These are phyloP conservation scores for Ganoderma sp. DNA, from an alignment of 1,284 basidiomycete genomes.

Conservation along the genomic window DNA sequence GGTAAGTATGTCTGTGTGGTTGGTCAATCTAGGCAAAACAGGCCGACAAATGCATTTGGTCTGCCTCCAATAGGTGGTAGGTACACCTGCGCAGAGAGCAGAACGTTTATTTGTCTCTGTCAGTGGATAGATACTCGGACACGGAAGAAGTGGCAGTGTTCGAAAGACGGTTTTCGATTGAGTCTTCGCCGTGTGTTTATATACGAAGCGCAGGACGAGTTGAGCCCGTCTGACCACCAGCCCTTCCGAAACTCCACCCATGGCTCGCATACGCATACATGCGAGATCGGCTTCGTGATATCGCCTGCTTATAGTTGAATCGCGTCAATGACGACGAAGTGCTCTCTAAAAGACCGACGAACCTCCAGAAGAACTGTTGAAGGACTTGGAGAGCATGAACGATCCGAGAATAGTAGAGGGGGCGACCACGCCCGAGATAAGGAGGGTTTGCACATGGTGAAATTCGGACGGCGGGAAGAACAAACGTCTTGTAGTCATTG, in stretches of 20 bases:
- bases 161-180: too few species aligned
- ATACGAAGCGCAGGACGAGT: not conserved
- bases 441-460: conserved; percentile 20
- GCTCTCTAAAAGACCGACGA: conserved; percentile 8
- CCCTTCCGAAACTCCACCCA: not conserved
- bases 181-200: not conserved
- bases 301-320: conserved; percentile 1
- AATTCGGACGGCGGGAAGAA: conserved; percentile 22
- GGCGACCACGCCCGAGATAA: conserved; percentile 14
- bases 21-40: too few species aligned
- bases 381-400: not conserved
- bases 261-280: not conserved
- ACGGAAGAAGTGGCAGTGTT: too few species aligned
- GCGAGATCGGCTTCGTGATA: not conserved
- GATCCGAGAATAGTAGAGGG: not conserved
- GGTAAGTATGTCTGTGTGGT: too few species aligned
- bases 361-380: conserved; percentile 18
- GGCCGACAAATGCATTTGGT: too few species aligned
- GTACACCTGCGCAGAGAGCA: too few species aligned
- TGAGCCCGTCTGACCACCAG: not conserved
- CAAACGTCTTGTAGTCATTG: not conserved
- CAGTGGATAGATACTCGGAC: too few species aligned
- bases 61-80: too few species aligned
- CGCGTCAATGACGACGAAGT: conserved; percentile 5
- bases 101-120: too few species aligned